These are phyloP conservation scores for Sarocladium strictum DNA, from an alignment of 2,329 filamentous ascomycete species.

Conservation along the genomic window DNA sequence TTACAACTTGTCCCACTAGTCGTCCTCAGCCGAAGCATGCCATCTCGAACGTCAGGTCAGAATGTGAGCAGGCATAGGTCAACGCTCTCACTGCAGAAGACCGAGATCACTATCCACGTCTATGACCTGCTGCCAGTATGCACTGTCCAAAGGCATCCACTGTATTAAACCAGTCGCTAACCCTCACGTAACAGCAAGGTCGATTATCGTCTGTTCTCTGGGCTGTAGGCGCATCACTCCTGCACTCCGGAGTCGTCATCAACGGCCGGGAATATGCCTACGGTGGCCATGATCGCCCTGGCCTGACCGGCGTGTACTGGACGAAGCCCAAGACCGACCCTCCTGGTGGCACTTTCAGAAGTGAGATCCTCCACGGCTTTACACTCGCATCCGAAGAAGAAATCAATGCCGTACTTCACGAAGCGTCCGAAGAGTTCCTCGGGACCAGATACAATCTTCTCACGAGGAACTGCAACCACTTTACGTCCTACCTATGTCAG, in stretches of 20 bases:
- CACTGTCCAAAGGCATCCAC: slow-evolving; percentile 3
- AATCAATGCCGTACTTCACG: slow-evolving; percentile 63
- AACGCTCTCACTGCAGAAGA: slow-evolving; percentile 64
- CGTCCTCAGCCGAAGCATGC: background rate
- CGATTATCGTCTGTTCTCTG: slow-evolving; percentile 71
- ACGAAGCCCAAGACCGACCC: slow-evolving; percentile 67
- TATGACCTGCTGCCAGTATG: slow-evolving; percentile 70
- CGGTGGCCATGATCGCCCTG: slow-evolving; percentile 68
- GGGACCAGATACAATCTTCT: slow-evolving; percentile 76
- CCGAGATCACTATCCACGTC: slow-evolving; percentile 69
- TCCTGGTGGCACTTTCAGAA: slow-evolving; percentile 70
- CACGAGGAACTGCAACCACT: slow-evolving; percentile 84
- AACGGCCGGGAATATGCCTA: slow-evolving; percentile 78
- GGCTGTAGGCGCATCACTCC: slow-evolving; percentile 68
- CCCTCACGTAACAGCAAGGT: slow-evolving; percentile 49
- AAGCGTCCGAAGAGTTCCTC: slow-evolving; percentile 65
- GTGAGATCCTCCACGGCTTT: slow-evolving; percentile 73
- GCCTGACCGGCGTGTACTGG: slow-evolving; percentile 76
- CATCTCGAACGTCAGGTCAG: slow-evolving; percentile 4
- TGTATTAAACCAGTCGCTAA: slow-evolving; percentile 10
- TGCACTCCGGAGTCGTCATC: slow-evolving; percentile 80
- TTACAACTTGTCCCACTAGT: background rate
- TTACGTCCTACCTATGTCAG: slow-evolving; percentile 70
- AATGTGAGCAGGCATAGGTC: slow-evolving; percentile 46
- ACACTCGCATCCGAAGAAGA: slow-evolving; percentile 63